A percentile compares a stretch with the other conserved stretches of the same genome.
These are phyloP conservation scores for Alternaria arborescens DNA, from an alignment of 2,329 filamentous ascomycete genomes.

Conservation along the genomic window DNA sequence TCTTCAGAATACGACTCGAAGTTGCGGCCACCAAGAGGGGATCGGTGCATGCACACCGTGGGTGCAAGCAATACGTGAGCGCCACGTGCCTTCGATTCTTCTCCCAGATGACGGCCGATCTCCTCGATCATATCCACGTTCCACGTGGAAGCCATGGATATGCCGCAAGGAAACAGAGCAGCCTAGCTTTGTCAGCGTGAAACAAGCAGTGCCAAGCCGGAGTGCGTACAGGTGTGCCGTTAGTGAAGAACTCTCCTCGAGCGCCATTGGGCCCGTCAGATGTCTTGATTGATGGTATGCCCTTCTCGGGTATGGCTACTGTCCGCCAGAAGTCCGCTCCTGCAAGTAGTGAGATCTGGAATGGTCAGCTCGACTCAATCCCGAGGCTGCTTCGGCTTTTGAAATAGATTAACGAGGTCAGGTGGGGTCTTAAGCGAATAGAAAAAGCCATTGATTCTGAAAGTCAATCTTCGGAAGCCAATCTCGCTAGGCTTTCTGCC, in stretches of 20 bases:
- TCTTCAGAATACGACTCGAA: constrained; percentile 91
- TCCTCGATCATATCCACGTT: constrained; percentile 74
- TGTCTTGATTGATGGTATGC: constrained; percentile 70
- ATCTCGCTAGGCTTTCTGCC: constrained; percentile 1
- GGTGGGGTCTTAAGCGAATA: constrained; percentile 15
- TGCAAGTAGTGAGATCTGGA: constrained; percentile 50
- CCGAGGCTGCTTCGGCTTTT: constrained; percentile 15
- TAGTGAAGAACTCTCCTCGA: constrained; percentile 73
- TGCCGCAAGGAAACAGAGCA: constrained; percentile 80
- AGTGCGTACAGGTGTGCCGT: constrained; percentile 52
- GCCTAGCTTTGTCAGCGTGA: constrained; percentile 59
- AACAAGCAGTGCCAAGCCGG: constrained; percentile 10
- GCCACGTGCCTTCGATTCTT: constrained; percentile 76
- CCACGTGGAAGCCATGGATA: constrained; percentile 82
- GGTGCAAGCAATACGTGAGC: constrained; percentile 78
- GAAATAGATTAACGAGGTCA: constrained; percentile 20
- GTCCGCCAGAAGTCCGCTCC: constrained; percentile 77
- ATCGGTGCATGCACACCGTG: constrained; percentile 82
- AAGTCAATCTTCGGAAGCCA: constrained; percentile 7
- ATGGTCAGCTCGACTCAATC: constrained; percentile 31
- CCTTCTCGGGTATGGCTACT: constrained; percentile 65
- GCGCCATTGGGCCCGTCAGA: constrained; percentile 76
- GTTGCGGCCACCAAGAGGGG: constrained; percentile 82
- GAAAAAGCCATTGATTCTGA: neutral
- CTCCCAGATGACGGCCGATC: constrained; percentile 74